Percentiles rank a stretch among this genome's conserved stretches.
Evolutionary conservation across 176 grass and related monocot species (phyloP).

Genomic region (Phoenix roebelenii): DNA sequence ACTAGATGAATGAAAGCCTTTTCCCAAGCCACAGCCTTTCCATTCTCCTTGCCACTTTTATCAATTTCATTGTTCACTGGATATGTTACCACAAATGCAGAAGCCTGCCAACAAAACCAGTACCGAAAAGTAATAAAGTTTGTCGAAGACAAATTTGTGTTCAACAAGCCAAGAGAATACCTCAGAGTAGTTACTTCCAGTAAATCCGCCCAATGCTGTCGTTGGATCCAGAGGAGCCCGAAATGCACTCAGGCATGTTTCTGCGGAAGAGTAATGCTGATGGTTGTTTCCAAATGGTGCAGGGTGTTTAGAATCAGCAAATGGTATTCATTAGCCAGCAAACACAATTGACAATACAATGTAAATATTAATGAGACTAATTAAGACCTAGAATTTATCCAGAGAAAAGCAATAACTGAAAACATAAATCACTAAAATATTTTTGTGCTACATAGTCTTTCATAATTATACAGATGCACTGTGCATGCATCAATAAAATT

Average conservation of each 20-base stretch:
- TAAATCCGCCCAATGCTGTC: conserved; percentile 81
- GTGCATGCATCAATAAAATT: too few species aligned
- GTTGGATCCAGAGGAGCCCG: conserved; percentile 81
- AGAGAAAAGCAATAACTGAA: too few species aligned
- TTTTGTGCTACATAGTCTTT: too few species aligned
- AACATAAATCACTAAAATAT: too few species aligned
- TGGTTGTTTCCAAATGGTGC: neutral
- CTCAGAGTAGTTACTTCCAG: conserved; percentile 76
- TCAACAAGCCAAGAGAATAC: conserved; percentile 32
- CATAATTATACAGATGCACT: too few species aligned
- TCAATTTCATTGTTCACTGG: conserved; percentile 90
- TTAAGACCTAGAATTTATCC: too few species aligned
- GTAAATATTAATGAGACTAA: too few species aligned
- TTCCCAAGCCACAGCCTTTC: conserved; percentile 85
- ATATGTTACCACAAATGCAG: conserved; percentile 89
- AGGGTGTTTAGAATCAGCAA: too few species aligned
- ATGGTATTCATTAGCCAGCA: too few species aligned
- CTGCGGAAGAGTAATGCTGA: conserved; percentile 92
- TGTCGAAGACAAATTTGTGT: conserved; percentile 4
- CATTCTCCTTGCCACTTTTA: conserved; percentile 55
- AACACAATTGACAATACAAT: too few species aligned
- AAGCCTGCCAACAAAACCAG: conserved; percentile 52
- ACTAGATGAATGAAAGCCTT: conserved; percentile 75
- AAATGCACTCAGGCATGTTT: conserved; percentile 82
- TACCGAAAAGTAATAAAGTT: conserved; percentile 15